A percentile compares a stretch with the other conserved stretches of the same genome.
These are phyloP conservation scores for Cetraspora pellucida DNA, from an alignment of 192 early-diverging fungal species.

Conservation along the genomic window DNA sequence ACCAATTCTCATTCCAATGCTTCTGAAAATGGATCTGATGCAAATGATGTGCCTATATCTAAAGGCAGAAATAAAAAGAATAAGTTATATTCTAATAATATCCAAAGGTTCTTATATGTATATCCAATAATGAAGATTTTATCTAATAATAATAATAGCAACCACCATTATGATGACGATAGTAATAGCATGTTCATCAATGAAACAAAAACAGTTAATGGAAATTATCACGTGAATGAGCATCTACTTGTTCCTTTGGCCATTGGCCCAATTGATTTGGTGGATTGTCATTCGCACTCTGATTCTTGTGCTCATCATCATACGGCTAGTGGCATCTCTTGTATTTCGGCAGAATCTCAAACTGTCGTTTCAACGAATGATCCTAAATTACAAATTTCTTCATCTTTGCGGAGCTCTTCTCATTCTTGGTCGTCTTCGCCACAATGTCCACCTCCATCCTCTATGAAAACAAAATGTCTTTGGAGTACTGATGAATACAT, in stretches of 20 bases:
- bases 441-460: not conserved
- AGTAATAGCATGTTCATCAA: not conserved
- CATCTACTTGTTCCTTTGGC: constrained; percentile 22
- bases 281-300: not conserved
- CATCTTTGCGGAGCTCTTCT: not conserved
- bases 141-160: not conserved
- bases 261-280: constrained; percentile 25
- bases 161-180: not conserved
- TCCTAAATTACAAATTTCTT: not conserved
- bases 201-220: not conserved
- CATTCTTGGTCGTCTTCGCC: not conserved
- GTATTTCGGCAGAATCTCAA: not conserved
- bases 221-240: not conserved
- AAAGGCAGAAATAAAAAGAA: too few species aligned
- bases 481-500: constrained; percentile 31
- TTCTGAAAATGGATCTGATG: not conserved
- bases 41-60: too few species aligned
- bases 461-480: not conserved
- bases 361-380: not conserved
- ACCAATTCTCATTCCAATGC: not conserved
- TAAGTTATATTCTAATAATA: not conserved
- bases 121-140: not conserved
- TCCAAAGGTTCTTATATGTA: not conserved
- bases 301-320: constrained; percentile 21
- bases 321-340: not conserved